Conservation (phyloP, 108 stramenopile species). For the Aurantiochytrium sp. region DNA sequence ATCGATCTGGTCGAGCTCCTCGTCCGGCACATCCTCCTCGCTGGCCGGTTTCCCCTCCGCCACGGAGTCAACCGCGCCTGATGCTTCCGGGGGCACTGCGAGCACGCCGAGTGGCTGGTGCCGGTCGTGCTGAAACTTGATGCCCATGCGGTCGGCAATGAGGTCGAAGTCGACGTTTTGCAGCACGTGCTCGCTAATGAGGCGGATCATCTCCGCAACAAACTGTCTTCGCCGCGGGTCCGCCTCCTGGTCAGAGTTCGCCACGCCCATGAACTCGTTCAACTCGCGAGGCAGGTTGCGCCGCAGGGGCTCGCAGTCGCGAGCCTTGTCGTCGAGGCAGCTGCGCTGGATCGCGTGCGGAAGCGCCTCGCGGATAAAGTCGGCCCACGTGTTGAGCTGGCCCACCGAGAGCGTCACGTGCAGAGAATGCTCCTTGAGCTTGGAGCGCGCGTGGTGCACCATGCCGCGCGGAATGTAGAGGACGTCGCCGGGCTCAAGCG, state of each 20-base stretch:
- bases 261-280: constrained; percentile 83
- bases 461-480: constrained; percentile 91
- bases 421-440: constrained; percentile 65
- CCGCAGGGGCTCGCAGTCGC: constrained; percentile 52
- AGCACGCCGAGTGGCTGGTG: constrained; percentile 71
- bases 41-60: constrained; percentile 10
- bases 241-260: constrained; percentile 57
- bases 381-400: constrained; percentile 86
- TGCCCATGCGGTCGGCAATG: constrained; percentile 86
- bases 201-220: not conserved
- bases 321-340: constrained; percentile 51
- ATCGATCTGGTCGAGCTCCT: constrained; percentile 49
- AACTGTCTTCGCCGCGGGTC: constrained; percentile 44
- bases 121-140: constrained; percentile 80
- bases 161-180: constrained; percentile 54
- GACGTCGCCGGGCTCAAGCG: constrained; percentile 74
- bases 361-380: constrained; percentile 75
- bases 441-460: constrained; percentile 89
- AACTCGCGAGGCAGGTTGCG: constrained; percentile 79
- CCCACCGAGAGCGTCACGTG: constrained; percentile 90
- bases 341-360: constrained; percentile 79
- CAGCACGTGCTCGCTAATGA: not conserved
- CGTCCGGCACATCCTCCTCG: not conserved
- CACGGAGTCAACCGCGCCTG: constrained; percentile 27
- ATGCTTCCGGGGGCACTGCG: constrained; percentile 56